Base-by-base conservation (phyloP, 1,139 yeast species). In the Pichia sp. region DNA sequence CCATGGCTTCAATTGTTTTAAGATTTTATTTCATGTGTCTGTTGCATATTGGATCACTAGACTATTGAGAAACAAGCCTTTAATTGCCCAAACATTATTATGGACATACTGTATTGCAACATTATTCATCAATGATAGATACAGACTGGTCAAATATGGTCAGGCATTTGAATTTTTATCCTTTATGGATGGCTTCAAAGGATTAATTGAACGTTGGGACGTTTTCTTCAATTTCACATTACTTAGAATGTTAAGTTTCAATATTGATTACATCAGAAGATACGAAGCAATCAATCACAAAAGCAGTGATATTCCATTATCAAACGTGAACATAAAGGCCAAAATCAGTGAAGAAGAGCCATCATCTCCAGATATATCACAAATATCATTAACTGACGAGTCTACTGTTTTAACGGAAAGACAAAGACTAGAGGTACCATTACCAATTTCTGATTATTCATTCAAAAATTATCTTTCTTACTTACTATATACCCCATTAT, bases 161-260 rank as follows among this genome's bases (percentile, higher is more conserved):
- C 54, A 59, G 48, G 28, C 75, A 35, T 53, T 67, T 57, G 47
- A 70, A 35, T 42, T 56, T 20, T 57, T 82, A 20, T 64, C 70
- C 0, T 65, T 76, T 21, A 63, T 88, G 56, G 95, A 83, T 58
- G 76, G 80, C 1, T 82, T 75, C 58, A 73, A 71, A 62, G 98
- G 99, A 0, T 75, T 91, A 22, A 82, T 93, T 55, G 75, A 81
- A 18, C 73, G 98, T 56, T 94, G 99, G 99, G 98, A 93, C 62
- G 97, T 94, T 9, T 88, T 87, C 59, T 94, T 83, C 74, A 94
- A 93, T 66, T 89, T 94, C 66, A 84, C 96, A 1, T 70, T 93
- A 54, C 73, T 94, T 46, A 75, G 97, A 56, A 79, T 90, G 78
- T 68, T 94, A 42, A 87, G 96, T 48, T 93, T 76, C 66, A 87